Evolutionary conservation across 2,329 filamentous ascomycete species (phyloP), one percentile per base, ranked within the genome.

Genomic region (Dissoconium aciculare): DNA sequence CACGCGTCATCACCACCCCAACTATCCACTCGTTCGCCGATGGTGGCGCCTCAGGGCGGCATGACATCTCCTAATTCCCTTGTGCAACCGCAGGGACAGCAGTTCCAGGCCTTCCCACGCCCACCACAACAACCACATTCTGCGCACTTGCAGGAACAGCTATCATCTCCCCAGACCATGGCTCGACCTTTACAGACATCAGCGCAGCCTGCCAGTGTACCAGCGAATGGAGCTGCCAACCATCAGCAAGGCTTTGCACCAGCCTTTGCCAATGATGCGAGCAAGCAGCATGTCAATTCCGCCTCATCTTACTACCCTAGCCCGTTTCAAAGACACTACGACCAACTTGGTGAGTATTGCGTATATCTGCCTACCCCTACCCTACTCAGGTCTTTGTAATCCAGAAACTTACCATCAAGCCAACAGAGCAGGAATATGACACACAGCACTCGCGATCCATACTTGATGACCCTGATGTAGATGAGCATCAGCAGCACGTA

Each of bases 371-470:
- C n/a, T 23, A 8, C 19, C 19, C 19, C 19, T n/a, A 23, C 19
- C 19, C n/a, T 23, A n/a, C n/a, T n/a, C n/a, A n/a, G n/a, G n/a
- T n/a, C n/a, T n/a, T n/a, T n/a, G n/a, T n/a, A n/a, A n/a, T n/a
- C n/a, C n/a, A n/a, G n/a, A n/a, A n/a, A n/a, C n/a, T n/a, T n/a
- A n/a, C n/a, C n/a, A n/a, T n/a, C n/a, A n/a, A n/a, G n/a, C 19
- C 19, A 67, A 65, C 64, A 94, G 87, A 95, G 64, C 84, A 92
- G 68, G 87, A 95, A 64, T 95, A 94, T 61, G 85, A 94, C 55
- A 46, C 48, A 71, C 55, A 83, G 87, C 49, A 49, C 32, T 40
- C 47, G 11, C 47, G 43, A 35, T 48, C 51, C 19, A 80, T 92
- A 67, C 74, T 91, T 55, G 85, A 94, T 49, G 76, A 35, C 65